Percentiles rank a stretch among this genome's conserved stretches.
phyloP scores from a whole-genome alignment of 129 eudicot genomes.

The Lonicera japonica region DNA sequence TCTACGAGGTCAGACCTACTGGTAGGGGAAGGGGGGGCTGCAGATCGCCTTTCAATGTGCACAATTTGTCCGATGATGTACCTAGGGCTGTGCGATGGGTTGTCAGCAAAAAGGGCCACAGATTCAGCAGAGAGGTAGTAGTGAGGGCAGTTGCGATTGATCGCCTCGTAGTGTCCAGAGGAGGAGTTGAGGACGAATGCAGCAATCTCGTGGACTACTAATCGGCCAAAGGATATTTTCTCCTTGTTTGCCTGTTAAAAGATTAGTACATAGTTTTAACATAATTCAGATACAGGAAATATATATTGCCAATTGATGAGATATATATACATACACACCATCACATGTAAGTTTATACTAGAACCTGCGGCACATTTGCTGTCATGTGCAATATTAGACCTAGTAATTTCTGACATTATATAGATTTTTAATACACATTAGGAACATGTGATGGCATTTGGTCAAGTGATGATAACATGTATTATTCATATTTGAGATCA shows the following conservation, averaged over 20 bases:
- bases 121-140: slow-evolving; percentile 89
- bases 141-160: slow-evolving; percentile 70
- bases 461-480: no score
- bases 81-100: slow-evolving; percentile 66
- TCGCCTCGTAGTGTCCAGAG: slow-evolving; percentile 74
- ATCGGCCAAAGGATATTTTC: slow-evolving; percentile 73
- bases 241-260: slow-evolving; percentile 75
- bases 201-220: slow-evolving; percentile 87
- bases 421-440: no score
- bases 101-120: slow-evolving; percentile 68
- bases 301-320: no score
- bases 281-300: background rate
- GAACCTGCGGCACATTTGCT: no score
- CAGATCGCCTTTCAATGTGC: slow-evolving; percentile 68
- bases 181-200: slow-evolving; percentile 72
- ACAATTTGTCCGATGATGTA: slow-evolving; percentile 87
- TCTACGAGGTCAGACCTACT: slow-evolving; percentile 11
- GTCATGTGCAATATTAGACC: no score
- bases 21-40: slow-evolving; percentile 28
- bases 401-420: no score
- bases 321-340: no score
- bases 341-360: no score
- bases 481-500: no score
- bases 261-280: background rate
- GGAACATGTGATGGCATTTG: no score